phyloP scores from a whole-genome alignment of 306 rosid species.

The Malus fusca region DNA sequence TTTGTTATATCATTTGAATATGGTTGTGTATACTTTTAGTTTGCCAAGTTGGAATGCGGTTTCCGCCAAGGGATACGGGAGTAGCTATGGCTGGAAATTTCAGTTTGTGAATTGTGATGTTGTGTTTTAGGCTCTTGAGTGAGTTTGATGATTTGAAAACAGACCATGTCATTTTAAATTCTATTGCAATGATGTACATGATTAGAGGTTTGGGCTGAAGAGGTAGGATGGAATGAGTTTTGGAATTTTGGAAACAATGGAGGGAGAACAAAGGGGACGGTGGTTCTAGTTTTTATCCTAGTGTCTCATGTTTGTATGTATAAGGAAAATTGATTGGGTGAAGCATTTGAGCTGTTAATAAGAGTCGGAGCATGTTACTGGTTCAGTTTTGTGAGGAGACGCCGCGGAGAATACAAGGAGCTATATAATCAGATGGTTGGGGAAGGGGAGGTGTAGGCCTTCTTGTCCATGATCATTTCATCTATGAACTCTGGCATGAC shows the following conservation, averaged over 20 bases:
- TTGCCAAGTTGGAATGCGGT: not conserved
- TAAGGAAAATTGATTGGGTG: not conserved
- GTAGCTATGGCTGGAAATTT: not conserved
- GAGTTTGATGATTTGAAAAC: not conserved
- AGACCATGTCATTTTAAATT: not conserved
- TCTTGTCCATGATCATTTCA: not conserved
- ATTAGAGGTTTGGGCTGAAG: not conserved
- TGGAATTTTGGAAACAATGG: not conserved
- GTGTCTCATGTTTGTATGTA: not conserved
- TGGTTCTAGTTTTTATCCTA: not conserved
- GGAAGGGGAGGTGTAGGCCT: not conserved
- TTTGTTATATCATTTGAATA: not conserved
- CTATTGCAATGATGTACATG: not conserved
- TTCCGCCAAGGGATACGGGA: not conserved
- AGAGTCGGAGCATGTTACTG: not conserved
- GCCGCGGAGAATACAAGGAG: not conserved
- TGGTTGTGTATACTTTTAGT: not conserved
- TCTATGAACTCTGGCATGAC: not conserved
- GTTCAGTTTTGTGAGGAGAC: not conserved
- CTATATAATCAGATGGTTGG: not conserved
- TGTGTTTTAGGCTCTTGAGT: not conserved
- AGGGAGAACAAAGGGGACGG: not conserved
- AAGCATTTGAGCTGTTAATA: not conserved
- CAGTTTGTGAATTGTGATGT: not conserved
- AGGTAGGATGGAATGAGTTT: not conserved